Conservation (phyloP, 2,329 filamentous ascomycete species). For the Pyricularia grisea region DNA sequence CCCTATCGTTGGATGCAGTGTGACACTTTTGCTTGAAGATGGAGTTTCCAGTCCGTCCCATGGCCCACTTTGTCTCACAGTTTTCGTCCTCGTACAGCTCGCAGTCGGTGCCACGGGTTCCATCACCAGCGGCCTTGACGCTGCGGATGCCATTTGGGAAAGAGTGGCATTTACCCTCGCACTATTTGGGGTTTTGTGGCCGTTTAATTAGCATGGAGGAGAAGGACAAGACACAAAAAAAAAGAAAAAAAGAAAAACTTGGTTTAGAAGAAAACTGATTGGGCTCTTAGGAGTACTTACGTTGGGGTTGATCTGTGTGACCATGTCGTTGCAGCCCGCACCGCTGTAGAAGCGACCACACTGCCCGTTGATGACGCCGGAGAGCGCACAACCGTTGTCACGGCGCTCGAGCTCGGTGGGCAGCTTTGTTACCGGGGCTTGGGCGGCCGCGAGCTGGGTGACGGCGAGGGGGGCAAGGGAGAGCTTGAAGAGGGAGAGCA, state of each 20-base stretch:
- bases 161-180: conserved; percentile 1
- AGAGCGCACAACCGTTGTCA: conserved; percentile 4
- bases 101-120: conserved; percentile 3
- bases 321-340: conserved; percentile 1
- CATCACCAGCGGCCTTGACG: conserved; percentile 2
- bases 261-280: too few relatives aligned
- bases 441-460: not conserved
- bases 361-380: conserved; percentile 8
- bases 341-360: conserved; percentile 8
- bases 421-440: too few relatives aligned
- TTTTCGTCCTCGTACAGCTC: conserved; percentile 9
- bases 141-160: conserved; percentile 4
- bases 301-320: not conserved
- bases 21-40: conserved; percentile 7
- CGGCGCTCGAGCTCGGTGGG: conserved; percentile 3
- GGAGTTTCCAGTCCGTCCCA: conserved; percentile 7
- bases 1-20: conserved; percentile 1
- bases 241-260: not conserved
- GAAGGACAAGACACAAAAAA: not conserved
- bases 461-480: not conserved
- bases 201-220: not conserved
- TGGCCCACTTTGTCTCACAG: not conserved
- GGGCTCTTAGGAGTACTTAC: not conserved
- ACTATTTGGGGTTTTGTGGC: not conserved
- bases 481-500: not conserved